Evolutionary conservation across 2,329 filamentous ascomycete genomes (phyloP).

Genomic region (Fusarium ambrosium): DNA sequence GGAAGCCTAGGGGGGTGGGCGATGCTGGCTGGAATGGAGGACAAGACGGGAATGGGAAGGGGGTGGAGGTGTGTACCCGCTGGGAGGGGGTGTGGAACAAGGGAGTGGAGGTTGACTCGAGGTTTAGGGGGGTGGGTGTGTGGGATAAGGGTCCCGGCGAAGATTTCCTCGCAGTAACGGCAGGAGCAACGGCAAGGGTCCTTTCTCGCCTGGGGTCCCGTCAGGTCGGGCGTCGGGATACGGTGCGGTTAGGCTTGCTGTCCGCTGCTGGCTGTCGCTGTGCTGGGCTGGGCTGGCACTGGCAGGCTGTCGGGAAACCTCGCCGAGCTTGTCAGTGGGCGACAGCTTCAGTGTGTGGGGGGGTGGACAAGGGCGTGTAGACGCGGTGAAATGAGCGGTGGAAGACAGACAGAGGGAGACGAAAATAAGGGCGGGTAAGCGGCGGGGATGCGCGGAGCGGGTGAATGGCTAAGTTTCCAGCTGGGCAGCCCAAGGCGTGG

Average conservation of each 20-base stretch:
- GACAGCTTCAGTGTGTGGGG: background rate
- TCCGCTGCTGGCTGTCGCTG: slow-evolving; percentile 4
- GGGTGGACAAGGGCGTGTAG: slow-evolving; percentile 23
- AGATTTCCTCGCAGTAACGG: slow-evolving; percentile 15
- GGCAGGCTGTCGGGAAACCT: background rate
- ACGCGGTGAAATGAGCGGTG: slow-evolving; percentile 35
- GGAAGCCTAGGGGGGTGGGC: slow-evolving; percentile 40
- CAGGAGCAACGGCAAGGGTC: slow-evolving; percentile 27
- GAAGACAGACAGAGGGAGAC: slow-evolving; percentile 19
- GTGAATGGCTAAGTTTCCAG: slow-evolving; percentile 6
- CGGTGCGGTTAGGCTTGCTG: slow-evolving; percentile 22
- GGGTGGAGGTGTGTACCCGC: slow-evolving; percentile 9
- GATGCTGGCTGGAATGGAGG: slow-evolving; percentile 38
- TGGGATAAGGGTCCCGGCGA: slow-evolving; percentile 36
- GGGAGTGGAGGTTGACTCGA: background rate
- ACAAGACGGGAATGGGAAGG: slow-evolving; percentile 19
- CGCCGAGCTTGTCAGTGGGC: background rate
- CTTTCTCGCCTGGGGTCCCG: slow-evolving; percentile 3
- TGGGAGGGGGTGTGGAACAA: slow-evolving; percentile 11
- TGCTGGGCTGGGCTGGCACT: background rate
- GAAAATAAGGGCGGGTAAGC: slow-evolving; percentile 35
- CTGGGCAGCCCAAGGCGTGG: slow-evolving; percentile 1
- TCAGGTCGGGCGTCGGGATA: slow-evolving; percentile 30
- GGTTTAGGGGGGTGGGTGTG: slow-evolving; percentile 24
- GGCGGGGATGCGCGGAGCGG: slow-evolving; percentile 27